phyloP scores from a whole-genome alignment of 1,139 yeast genomes.

The Lodderomyces theae region DNA sequence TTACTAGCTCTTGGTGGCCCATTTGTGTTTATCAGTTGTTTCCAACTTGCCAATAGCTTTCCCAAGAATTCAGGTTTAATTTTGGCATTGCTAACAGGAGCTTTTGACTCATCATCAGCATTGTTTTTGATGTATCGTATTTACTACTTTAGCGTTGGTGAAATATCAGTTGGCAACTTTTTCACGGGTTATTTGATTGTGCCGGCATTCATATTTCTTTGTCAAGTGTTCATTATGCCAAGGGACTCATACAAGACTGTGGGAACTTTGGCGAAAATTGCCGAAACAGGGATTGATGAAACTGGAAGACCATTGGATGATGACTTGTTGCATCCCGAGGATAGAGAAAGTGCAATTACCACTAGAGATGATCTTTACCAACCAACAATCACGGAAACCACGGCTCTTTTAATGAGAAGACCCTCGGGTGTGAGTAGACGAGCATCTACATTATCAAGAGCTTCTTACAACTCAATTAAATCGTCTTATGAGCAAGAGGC shows the following conservation, averaged over 20 bases:
- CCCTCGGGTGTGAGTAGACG: constrained; percentile 33
- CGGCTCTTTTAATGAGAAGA: constrained; percentile 39
- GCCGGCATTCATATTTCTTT: constrained; percentile 68
- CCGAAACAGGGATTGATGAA: constrained; percentile 70
- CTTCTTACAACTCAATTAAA: constrained; percentile 38
- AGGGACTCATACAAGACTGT: constrained; percentile 67
- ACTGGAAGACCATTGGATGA: constrained; percentile 44
- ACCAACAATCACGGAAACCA: constrained; percentile 43
- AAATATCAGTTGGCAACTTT: constrained; percentile 46
- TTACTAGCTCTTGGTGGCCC: constrained; percentile 48
- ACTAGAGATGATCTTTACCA: constrained; percentile 19
- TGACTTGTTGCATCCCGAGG: constrained; percentile 32
- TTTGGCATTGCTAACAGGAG: constrained; percentile 45
- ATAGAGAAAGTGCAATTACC: constrained; percentile 13
- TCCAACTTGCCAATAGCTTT: constrained; percentile 45
- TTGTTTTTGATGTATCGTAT: constrained; percentile 49
- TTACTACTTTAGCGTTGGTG: constrained; percentile 46
- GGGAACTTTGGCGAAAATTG: constrained; percentile 63
- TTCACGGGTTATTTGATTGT: constrained; percentile 66
- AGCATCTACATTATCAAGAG: constrained; percentile 35
- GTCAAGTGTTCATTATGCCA: constrained; percentile 82
- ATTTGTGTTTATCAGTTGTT: constrained; percentile 43
- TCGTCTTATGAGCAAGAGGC: constrained; percentile 66
- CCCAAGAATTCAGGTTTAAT: constrained; percentile 43
- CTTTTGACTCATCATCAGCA: constrained; percentile 49